Percentiles rank a stretch among this genome's conserved stretches.
These are phyloP conservation scores for Yarrowia yakushimensis DNA, from an alignment of 805 yeast genomes.

Conservation along the genomic window DNA sequence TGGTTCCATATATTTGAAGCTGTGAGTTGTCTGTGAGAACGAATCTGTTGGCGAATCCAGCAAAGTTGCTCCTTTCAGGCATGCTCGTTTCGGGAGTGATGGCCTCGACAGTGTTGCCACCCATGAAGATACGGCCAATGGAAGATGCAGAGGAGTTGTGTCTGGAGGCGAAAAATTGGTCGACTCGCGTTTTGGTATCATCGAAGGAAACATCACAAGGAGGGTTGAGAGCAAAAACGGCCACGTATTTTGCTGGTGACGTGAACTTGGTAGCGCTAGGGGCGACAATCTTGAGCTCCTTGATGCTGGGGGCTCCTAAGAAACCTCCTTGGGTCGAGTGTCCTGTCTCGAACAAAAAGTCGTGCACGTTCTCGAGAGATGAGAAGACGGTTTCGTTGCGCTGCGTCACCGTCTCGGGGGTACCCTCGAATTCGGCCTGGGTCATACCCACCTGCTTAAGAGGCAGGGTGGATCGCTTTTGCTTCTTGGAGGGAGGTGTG, in stretches of 20 bases:
- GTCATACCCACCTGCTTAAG: slow-evolving; percentile 20
- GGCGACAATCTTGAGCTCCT: slow-evolving; percentile 5
- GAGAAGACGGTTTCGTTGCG: slow-evolving; percentile 15
- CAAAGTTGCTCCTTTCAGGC: background rate
- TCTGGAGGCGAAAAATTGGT: background rate
- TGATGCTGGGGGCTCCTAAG: slow-evolving; percentile 14
- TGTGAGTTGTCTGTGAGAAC: slow-evolving; percentile 13
- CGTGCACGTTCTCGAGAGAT: background rate
- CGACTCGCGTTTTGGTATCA: background rate
- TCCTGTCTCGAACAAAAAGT: background rate
- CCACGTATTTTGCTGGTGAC: slow-evolving; percentile 13
- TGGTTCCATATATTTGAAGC: slow-evolving; percentile 13
- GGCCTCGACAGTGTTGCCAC: slow-evolving; percentile 12
- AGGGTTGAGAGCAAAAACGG: slow-evolving; percentile 7
- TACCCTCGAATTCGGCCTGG: background rate
- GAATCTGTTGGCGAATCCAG: slow-evolving; percentile 2
- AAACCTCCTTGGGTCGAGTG: background rate
- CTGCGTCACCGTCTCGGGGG: background rate
- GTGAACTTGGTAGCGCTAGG: slow-evolving; percentile 7
- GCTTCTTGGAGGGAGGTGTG: background rate
- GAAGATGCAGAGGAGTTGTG: slow-evolving; percentile 14
- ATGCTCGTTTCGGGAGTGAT: background rate
- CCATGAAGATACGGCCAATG: background rate
- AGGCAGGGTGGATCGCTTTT: background rate
- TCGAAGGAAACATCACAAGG: background rate